Evolutionary conservation across 164 flowering plant genomes (phyloP).

Genomic region (Annona cherimola): DNA sequence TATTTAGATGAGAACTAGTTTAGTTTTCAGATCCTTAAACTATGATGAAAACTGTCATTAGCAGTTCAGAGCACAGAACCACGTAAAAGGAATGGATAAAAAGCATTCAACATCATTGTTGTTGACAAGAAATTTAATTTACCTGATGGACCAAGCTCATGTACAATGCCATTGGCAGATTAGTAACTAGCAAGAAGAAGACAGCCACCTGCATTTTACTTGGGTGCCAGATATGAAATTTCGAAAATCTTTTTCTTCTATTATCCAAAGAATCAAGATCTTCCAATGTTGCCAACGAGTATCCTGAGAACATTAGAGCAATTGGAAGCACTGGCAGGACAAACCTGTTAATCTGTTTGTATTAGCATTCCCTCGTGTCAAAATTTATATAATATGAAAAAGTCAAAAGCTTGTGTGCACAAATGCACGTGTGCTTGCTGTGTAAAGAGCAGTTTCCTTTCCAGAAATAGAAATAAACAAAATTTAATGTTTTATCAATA

Average conservation of each 20-base stretch:
- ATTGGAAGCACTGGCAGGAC: slow-evolving; percentile 89
- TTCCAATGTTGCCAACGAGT: slow-evolving; percentile 47
- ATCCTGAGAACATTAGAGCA: slow-evolving; percentile 82
- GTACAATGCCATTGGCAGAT: slow-evolving; percentile 88
- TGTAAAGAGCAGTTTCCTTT: neutral
- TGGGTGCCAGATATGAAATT: slow-evolving; percentile 17
- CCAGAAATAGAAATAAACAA: neutral
- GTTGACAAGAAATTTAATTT: slow-evolving; percentile 1
- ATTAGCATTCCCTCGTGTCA: slow-evolving; percentile 13
- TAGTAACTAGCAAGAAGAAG: slow-evolving; percentile 63
- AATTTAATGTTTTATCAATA: neutral
- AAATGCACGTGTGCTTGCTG: neutral
- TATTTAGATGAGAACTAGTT: too few relatives aligned
- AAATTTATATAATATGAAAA: slow-evolving; percentile 4
- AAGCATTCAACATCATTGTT: neutral
- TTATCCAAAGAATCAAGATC: slow-evolving; percentile 12
- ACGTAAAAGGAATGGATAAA: neutral
- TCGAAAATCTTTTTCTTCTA: slow-evolving; percentile 25
- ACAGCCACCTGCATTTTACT: slow-evolving; percentile 35
- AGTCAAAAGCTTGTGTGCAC: neutral
- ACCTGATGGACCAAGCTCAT: slow-evolving; percentile 97
- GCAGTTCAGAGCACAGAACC: slow-evolving; percentile 1
- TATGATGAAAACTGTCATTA: neutral
- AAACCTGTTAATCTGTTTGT: slow-evolving; percentile 52
- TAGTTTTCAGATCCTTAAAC: too few relatives aligned